Conservation (phyloP, 2,329 filamentous ascomycete genomes). For the Raffaelea ambrosiae region DNA sequence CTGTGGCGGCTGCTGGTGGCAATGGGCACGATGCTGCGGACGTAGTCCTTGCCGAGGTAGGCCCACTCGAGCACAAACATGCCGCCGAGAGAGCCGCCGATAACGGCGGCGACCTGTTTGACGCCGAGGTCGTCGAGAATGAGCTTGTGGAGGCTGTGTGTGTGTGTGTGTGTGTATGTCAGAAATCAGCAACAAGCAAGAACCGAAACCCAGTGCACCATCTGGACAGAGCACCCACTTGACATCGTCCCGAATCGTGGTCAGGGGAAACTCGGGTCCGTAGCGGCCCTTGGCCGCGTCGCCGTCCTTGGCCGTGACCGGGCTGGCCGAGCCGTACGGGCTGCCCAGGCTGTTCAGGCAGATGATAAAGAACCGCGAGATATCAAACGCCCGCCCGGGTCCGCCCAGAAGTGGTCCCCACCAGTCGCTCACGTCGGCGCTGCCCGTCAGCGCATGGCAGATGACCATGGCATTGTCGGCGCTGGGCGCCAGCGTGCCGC, state of each 20-base stretch:
- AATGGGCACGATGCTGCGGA: constrained; percentile 71
- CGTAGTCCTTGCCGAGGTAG: constrained; percentile 82
- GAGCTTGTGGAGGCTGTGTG: constrained; percentile 62
- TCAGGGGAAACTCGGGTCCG: constrained; percentile 91
- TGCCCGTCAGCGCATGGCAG: constrained; percentile 79
- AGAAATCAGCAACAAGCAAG: not conserved
- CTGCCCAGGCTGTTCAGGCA: constrained; percentile 82
- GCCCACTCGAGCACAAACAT: constrained; percentile 91
- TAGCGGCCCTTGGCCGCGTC: constrained; percentile 67
- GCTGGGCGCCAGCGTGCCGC: constrained; percentile 49
- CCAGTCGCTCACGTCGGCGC: constrained; percentile 79
- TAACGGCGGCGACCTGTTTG: constrained; percentile 65
- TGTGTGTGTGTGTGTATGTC: not conserved
- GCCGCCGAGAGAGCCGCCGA: constrained; percentile 79
- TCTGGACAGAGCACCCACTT: constrained; percentile 47
- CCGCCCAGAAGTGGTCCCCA: constrained; percentile 78
- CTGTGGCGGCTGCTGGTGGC: constrained; percentile 79
- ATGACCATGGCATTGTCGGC: constrained; percentile 65
- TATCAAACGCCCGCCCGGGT: constrained; percentile 70
- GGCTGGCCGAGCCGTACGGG: constrained; percentile 80
- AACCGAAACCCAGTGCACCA: no score
- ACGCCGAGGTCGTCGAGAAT: constrained; percentile 75
- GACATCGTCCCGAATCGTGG: constrained; percentile 91
- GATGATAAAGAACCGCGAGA: constrained; percentile 73
- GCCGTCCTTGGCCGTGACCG: constrained; percentile 81